phyloP scores from a whole-genome alignment of 2,329 filamentous ascomycete genomes.

The Penicillium capsulatum region DNA sequence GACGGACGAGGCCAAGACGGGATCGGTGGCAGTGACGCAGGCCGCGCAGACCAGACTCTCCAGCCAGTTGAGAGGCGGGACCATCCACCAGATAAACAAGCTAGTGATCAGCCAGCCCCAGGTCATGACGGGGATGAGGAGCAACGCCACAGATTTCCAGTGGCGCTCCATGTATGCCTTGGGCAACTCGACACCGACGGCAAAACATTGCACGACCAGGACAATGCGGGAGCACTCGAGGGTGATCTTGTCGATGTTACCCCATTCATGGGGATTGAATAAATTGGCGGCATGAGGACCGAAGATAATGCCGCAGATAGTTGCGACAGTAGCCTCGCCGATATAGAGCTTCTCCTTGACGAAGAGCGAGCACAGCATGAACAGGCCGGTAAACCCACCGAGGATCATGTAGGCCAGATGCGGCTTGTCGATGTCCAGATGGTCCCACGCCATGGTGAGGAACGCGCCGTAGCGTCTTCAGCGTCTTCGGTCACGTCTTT shows the following conservation, averaged over 20 bases:
- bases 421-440: slow-evolving; percentile 72
- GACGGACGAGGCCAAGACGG: slow-evolving; percentile 92
- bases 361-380: slow-evolving; percentile 96
- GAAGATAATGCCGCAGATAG: slow-evolving; percentile 66
- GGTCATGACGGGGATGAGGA: slow-evolving; percentile 94
- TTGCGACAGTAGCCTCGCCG: slow-evolving; percentile 91
- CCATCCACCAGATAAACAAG: slow-evolving; percentile 90
- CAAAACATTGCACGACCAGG: slow-evolving; percentile 69
- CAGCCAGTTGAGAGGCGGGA: slow-evolving; percentile 74
- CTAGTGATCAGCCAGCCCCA: slow-evolving; percentile 81
- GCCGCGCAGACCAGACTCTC: slow-evolving; percentile 83
- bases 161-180: slow-evolving; percentile 90
- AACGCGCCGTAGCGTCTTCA: slow-evolving; percentile 1
- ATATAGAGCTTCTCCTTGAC: slow-evolving; percentile 99
- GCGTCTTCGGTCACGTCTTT: no score
- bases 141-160: slow-evolving; percentile 84
- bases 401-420: slow-evolving; percentile 98
- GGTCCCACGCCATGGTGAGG: slow-evolving; percentile 48
- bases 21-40: slow-evolving; percentile 95
- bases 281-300: slow-evolving; percentile 63
- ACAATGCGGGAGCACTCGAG: slow-evolving; percentile 69
- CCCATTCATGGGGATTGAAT: slow-evolving; percentile 59
- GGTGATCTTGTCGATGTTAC: slow-evolving; percentile 63
- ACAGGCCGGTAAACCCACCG: slow-evolving; percentile 93
- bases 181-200: slow-evolving; percentile 67